Evolutionary conservation across 441 rosid species (phyloP).

Genomic region (Biscutella auriculata): DNA sequence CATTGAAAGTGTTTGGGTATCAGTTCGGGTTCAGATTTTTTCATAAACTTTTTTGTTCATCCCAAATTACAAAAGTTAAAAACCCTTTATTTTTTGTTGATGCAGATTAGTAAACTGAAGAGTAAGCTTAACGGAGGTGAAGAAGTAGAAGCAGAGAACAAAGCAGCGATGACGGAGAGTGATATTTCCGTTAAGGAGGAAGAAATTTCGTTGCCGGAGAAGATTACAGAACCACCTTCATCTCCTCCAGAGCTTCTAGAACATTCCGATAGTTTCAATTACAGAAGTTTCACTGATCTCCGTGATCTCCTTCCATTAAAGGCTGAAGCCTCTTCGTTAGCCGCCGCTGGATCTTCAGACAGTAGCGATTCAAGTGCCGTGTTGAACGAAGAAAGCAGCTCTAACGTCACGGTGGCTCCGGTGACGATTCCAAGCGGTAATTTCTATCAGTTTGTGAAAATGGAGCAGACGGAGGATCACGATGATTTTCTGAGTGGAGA

Average conservation of each 20-base stretch:
- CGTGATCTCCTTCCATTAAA: conserved; percentile 39
- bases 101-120: conserved; percentile 63
- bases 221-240: conserved; percentile 23
- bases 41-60: no score
- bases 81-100: background rate
- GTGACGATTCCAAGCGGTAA: background rate
- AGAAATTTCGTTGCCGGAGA: conserved; percentile 12
- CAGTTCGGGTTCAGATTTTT: no score
- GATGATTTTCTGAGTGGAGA: conserved; percentile 59
- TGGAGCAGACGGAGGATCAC: conserved; percentile 43
- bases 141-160: conserved; percentile 17
- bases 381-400: conserved; percentile 48
- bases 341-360: conserved; percentile 58
- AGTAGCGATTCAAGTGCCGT: conserved; percentile 70
- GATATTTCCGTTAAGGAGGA: conserved; percentile 53
- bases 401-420: conserved; percentile 1
- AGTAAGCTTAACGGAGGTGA: conserved; percentile 41
- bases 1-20: no score
- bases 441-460: conserved; percentile 48
- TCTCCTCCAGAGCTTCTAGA: conserved; percentile 22
- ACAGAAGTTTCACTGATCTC: conserved; percentile 22
- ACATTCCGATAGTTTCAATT: conserved; percentile 17
- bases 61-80: no score
- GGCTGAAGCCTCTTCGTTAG: background rate
- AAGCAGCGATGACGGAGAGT: conserved; percentile 25